Percentiles rank a stretch among this genome's conserved stretches.
Conservation (phyloP, 257 asterid species). For the Ilex asprella region DNA sequence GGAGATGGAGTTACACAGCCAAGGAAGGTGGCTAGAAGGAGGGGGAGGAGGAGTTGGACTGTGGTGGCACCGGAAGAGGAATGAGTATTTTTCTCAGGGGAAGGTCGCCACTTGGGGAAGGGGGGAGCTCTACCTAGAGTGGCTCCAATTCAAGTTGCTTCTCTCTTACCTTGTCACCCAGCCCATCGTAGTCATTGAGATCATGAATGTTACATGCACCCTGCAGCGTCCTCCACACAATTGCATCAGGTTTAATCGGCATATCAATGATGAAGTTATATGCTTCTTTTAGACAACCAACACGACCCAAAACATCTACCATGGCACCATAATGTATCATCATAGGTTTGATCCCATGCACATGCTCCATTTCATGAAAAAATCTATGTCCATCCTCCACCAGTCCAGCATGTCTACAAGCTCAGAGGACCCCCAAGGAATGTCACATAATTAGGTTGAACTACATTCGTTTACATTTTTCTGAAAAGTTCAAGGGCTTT, state of each 20-base stretch:
- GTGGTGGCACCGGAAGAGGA: too few relatives aligned
- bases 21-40: too few relatives aligned
- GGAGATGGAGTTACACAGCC: too few relatives aligned
- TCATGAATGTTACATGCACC: constrained; percentile 70
- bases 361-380: constrained; percentile 50
- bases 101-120: too few relatives aligned
- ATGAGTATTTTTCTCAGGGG: too few relatives aligned
- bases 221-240: constrained; percentile 72
- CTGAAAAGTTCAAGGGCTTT: constrained; percentile 43
- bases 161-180: constrained; percentile 45
- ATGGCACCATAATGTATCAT: constrained; percentile 65
- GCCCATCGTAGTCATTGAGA: constrained; percentile 34
- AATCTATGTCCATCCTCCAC: constrained; percentile 43
- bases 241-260: constrained; percentile 60
- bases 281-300: constrained; percentile 62
- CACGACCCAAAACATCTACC: constrained; percentile 70
- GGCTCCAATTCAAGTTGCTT: constrained; percentile 58
- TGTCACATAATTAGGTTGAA: constrained; percentile 58
- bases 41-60: too few relatives aligned
- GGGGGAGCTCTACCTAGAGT: too few relatives aligned
- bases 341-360: constrained; percentile 45
- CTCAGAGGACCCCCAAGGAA: constrained; percentile 73
- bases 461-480: constrained; percentile 29
- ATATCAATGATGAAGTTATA: constrained; percentile 37
- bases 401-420: constrained; percentile 74